Evolutionary conservation across 768 basidiomycete species (phyloP), one percentile per base, ranked within the genome.

Genomic region (Leccinum boreale): DNA sequence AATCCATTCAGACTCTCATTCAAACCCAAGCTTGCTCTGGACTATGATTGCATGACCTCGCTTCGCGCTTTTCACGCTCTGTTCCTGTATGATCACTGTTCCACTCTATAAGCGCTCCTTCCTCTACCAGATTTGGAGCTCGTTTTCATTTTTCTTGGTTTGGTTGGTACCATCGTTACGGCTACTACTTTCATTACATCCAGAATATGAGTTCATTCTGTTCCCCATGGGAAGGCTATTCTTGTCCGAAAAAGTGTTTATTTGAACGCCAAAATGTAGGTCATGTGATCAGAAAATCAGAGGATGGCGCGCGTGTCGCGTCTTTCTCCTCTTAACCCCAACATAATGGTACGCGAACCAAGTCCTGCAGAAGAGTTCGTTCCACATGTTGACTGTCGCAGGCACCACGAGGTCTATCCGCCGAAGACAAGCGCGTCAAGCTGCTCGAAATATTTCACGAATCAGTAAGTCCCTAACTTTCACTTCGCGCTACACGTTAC

Each of bases 361-460:
- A 23, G n/a, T n/a, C 36, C 36, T 45, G 3, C 12, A 45, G 44
- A 10, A 15, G 17, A n/a, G 11, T 17, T 42, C 19, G 9, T 45
- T 19, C n/a, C 15, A 36, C 29, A 36, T 47, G 15, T 52, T 52
- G 9, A 69, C 33, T n/a, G 46, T 42, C 42, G 23, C 46, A 87
- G 89, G 87, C 89, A 55, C 87, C 89, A 31, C 80, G 90, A 74
- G 94, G 94, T 65, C 78, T 98, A 35, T 94, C 92, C 23, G 83
- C 81, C 6, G 92, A 95, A 65, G 94, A 97, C 73, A 97, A 98
- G 74, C 87, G 90, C 67, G 79, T 86, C 58, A 93, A 90, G 70
- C 73, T 98, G 55, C 73, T 96, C 19, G 94, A 95, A 74, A 92
- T 98, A 62, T 96, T 98, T 66, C 93, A 94, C 65, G 94, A 98